Conservation (phyloP, 2,329 filamentous ascomycete genomes). For the Botrytis paeoniae region DNA sequence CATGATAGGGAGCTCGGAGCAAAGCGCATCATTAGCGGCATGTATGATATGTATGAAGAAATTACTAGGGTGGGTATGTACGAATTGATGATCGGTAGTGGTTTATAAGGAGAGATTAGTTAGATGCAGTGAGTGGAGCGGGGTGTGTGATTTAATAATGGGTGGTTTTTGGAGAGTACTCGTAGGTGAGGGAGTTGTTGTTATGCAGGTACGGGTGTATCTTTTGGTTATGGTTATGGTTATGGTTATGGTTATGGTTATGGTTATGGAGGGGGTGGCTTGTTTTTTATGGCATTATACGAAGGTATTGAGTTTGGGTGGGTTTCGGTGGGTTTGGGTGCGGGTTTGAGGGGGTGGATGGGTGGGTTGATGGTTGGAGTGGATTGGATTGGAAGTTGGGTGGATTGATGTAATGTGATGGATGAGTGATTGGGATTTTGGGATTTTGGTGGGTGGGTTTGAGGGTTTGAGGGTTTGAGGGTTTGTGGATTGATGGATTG, state of each 20-base stretch:
- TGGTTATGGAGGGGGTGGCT: too few relatives aligned
- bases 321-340: background rate
- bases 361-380: too few relatives aligned
- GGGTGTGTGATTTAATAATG: too few relatives aligned
- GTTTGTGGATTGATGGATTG: background rate
- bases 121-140: background rate
- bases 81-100: background rate
- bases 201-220: too few relatives aligned
- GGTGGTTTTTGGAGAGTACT: background rate
- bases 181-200: too few relatives aligned
- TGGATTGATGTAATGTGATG: too few relatives aligned
- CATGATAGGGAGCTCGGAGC: background rate
- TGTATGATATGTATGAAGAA: background rate
- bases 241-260: too few relatives aligned
- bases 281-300: too few relatives aligned
- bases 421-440: background rate
- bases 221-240: too few relatives aligned
- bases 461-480: too few relatives aligned
- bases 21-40: background rate
- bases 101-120: background rate
- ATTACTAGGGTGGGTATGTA: too few relatives aligned
- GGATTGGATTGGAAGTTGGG: too few relatives aligned
- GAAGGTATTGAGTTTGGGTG: background rate
- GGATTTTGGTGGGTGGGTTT: background rate
- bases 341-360: background rate